Evolutionary conservation across 371 early-diverging fungal species (phyloP), one percentile per base, ranked within the genome.

Genomic region (Mucor piriformis): DNA sequence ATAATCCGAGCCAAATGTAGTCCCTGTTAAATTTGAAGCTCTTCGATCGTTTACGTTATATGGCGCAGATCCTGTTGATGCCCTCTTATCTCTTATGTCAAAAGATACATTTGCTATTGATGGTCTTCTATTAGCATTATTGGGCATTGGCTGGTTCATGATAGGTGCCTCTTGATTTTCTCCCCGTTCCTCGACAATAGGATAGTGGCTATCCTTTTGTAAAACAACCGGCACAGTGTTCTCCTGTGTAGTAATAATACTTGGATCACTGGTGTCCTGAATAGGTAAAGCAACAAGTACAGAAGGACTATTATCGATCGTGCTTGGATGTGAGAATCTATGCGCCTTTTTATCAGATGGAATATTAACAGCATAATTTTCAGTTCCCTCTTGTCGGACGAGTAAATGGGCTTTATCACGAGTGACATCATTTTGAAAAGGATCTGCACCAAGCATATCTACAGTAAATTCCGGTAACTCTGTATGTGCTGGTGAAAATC

Each of bases 371-470:
- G 24, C 55, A 29, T 32, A 48, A 10, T 56, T 42, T 43, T 55
- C 43, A 18, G 40, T 52, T 48, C 55, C 46, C 16, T 66, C 62
- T 35, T 62, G 59, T 23, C 59, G 42, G 10, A 67, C 52, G 64
- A 64, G 62, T 32, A 67, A 57, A 32, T 66, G 54, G 6, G 49
- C 56, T 33, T 69, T 67, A 11, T 27, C 37, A 15, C 40, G 25
- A 15, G 51, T 37, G n/a, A 64, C 49, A 12, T 70, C 62, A 11
- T 70, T 67, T 33, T 69, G 59, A 54, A 73, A 73, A 7, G 70
- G 73, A 54, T 73, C 67, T 2, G 70, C 73, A 20, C 73, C 73
- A 25, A 73, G 25, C 67, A 73, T 73, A 47, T 73, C 73, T 20
- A 49, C 32, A 2, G 37, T 54, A 42, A 70, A 73, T 3, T 59